Evolutionary conservation across 202 grass and related monocot genomes (phyloP).

Genomic region (Bolboschoenoplectus hybrid): DNA sequence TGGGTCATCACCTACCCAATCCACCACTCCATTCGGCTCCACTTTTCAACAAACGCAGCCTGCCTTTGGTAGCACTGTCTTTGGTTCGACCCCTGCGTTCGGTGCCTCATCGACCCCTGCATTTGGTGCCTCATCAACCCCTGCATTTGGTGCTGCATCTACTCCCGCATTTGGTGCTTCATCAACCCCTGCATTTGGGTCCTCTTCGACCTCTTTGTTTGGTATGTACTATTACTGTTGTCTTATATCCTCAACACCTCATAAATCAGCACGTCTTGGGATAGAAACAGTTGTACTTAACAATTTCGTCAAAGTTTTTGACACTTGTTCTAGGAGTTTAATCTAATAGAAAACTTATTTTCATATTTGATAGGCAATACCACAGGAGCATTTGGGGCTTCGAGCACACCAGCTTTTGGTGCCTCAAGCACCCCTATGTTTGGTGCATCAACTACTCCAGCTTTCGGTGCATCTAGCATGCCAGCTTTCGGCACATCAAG

Average conservation of each 20-base stretch:
- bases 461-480: conserved; percentile 34
- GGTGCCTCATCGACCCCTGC: conserved; percentile 28
- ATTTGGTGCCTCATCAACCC: conserved; percentile 4
- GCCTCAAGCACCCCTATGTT: conserved; percentile 43
- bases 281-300: not conserved
- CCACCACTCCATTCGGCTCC: conserved; percentile 68
- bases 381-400: conserved; percentile 53
- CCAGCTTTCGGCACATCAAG: not conserved
- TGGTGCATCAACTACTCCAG: conserved; percentile 41
- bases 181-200: conserved; percentile 61
- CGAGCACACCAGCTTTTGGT: conserved; percentile 65
- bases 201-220: conserved; percentile 63
- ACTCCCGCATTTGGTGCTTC: conserved; percentile 49
- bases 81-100: conserved; percentile 43
- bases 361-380: conserved; percentile 26
- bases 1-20: conserved; percentile 72
- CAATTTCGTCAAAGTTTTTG: not conserved
- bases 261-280: not conserved
- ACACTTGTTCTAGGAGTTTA: not conserved
- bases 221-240: conserved; percentile 42
- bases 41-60: conserved; percentile 80
- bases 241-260: not conserved
- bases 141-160: conserved; percentile 53
- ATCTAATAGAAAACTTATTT: not conserved
- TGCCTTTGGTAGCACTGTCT: conserved; percentile 33